phyloP scores from a whole-genome alignment of 2,329 filamentous ascomycete species.

The Penicillium sp. region DNA sequence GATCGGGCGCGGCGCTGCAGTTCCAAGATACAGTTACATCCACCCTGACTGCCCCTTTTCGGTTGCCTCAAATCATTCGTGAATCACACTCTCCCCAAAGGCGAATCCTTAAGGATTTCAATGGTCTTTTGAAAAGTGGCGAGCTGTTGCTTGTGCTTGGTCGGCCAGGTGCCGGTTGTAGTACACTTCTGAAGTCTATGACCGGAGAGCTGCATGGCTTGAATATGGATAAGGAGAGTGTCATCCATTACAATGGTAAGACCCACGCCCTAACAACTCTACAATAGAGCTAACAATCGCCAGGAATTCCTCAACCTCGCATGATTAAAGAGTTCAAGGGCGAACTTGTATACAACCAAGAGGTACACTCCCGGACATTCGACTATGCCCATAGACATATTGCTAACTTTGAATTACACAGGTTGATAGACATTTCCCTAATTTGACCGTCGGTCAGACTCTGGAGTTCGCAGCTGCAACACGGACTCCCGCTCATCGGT shows the following conservation, averaged over 20 bases:
- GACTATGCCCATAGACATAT: not conserved
- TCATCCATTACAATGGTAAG: slow-evolving; percentile 76
- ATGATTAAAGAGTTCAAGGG: slow-evolving; percentile 41
- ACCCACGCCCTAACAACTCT: not conserved
- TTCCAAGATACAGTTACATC: slow-evolving; percentile 25
- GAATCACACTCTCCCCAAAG: slow-evolving; percentile 16
- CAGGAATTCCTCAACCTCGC: slow-evolving; percentile 25
- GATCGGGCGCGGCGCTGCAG: slow-evolving; percentile 29
- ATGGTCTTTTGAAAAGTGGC: slow-evolving; percentile 56
- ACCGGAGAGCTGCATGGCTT: slow-evolving; percentile 79
- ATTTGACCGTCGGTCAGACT: slow-evolving; percentile 66
- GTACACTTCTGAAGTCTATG: slow-evolving; percentile 78
- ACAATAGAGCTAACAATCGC: not conserved
- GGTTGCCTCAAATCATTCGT: slow-evolving; percentile 18
- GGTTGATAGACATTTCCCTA: slow-evolving; percentile 74
- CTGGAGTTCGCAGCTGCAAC: slow-evolving; percentile 73
- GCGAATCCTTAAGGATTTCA: slow-evolving; percentile 60
- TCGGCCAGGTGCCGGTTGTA: slow-evolving; percentile 57
- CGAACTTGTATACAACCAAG: slow-evolving; percentile 46
- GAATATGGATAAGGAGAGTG: slow-evolving; percentile 64
- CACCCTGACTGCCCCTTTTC: slow-evolving; percentile 21
- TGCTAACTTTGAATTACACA: slow-evolving; percentile 51
- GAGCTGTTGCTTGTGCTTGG: slow-evolving; percentile 55
- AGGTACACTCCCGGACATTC: slow-evolving; percentile 33
- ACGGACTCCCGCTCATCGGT: slow-evolving; percentile 42